Conservation (phyloP, 2,329 filamentous ascomycete genomes). For the Clonostachys rhizophaga region DNA sequence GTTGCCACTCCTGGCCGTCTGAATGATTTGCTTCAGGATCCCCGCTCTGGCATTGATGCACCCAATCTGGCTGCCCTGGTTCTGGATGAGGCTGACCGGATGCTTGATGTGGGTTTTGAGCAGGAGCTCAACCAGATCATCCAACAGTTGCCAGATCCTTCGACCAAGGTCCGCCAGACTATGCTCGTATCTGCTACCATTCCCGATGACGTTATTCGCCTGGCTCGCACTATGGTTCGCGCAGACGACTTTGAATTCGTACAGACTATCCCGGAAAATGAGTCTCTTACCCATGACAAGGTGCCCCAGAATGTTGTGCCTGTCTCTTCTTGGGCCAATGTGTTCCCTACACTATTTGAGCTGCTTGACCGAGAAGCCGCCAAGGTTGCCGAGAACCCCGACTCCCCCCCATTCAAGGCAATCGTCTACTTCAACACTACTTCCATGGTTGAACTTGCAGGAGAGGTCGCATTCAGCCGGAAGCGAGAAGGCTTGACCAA, state of each 20-base stretch:
- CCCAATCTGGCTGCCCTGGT: conserved; percentile 87
- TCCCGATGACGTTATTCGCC: conserved; percentile 71
- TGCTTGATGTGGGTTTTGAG: conserved; percentile 91
- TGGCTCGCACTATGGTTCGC: conserved; percentile 77
- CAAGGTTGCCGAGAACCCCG: conserved; percentile 29
- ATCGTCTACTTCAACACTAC: conserved; percentile 89
- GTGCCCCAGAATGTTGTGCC: conserved; percentile 76
- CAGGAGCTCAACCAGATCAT: conserved; percentile 60
- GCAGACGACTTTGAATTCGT: conserved; percentile 79
- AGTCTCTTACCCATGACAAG: conserved; percentile 77
- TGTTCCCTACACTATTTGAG: conserved; percentile 73
- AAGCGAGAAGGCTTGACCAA: conserved; percentile 29
- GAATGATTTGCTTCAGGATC: conserved; percentile 72
- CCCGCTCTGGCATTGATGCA: conserved; percentile 57
- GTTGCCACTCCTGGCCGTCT: conserved; percentile 88
- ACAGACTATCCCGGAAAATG: conserved; percentile 79
- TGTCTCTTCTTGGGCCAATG: conserved; percentile 67
- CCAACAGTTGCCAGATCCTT: conserved; percentile 54
- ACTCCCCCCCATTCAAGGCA: conserved; percentile 75
- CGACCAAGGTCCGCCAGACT: conserved; percentile 71
- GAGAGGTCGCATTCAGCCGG: conserved; percentile 41
- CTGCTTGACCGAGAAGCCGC: conserved; percentile 59
- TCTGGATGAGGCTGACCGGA: conserved; percentile 95
- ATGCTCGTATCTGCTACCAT: conserved; percentile 96
- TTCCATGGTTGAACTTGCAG: conserved; percentile 62